Evolutionary conservation across 177 flowering plant species (phyloP), one percentile per base, ranked within the genome.

Genomic region (Vitis hybrid): DNA sequence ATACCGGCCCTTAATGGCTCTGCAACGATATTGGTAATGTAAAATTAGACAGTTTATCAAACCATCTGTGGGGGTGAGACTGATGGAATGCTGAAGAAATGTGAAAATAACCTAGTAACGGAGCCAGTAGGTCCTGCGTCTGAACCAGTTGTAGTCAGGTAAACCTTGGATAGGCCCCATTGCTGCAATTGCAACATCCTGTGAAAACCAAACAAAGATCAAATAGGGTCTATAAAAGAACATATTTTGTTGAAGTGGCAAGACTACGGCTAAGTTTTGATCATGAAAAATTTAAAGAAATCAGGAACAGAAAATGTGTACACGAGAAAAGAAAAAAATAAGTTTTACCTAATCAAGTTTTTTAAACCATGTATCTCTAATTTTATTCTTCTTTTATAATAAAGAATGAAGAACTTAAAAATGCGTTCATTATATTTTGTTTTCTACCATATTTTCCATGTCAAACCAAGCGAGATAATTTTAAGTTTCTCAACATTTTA

Each of bases 71-170:
- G 48, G 2, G 61, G 30, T 17, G 8, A 13, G 8, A 39, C 48
- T 6, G 51, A 54, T 56, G 62, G 54, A 32, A 51, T 12, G 12
- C 32, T 0, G 45, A 72, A 7, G 0, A 59, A 1, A 65, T 11
- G n/a, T 2, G 57, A 17, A 18, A 69, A 61, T n/a, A 65, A 59
- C 3, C 68, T 89, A 94, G 82, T 94, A 91, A 12, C 99, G 87
- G 75, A 83, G 82, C 97, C 80, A 85, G 94, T 91, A 92, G 59
- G 98, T 92, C 74, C 97, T 86, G 84, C 97, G 98, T 68, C 98
- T 84, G 94, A 94, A 94, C 98, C 97, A 91, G 87, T 94, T 94
- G 97, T 94, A 94, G 77, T 94, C 98, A 0, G 93, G 97, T 65
- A 94, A 80, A 8, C 70, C 76, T 74, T 86, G 89, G 80, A 94